Base-by-base conservation (phyloP, 1,284 basidiomycete species). In the Trichosporon coremiiforme region DNA sequence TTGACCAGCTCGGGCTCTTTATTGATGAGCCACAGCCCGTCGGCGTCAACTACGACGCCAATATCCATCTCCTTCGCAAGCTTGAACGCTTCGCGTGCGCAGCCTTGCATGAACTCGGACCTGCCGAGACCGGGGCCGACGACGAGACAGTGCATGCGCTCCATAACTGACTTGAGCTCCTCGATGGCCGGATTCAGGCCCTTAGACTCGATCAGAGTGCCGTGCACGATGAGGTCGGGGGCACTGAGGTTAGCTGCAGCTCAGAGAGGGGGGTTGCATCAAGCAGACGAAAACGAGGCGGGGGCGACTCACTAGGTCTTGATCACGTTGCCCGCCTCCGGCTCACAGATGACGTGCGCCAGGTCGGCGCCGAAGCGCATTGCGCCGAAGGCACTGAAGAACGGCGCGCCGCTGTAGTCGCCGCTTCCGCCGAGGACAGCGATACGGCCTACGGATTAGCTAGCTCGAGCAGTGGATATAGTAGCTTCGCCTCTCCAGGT, bases 381-480 rank as follows among this genome's bases (percentile, higher is more conserved):
- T 0, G 94, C 91, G 6, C 94, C 90, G 77, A 96, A 93, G 33
- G 92, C 89, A 2, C 93, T 90, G 79, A 96, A 99, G 87, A 90
- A 99, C 0, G 96, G 96, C 29, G 96, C 96, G 15, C 96, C 97
- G 0, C 95, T 94, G 83, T 98, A 99, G 77, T 98, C 96, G 73
- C 91, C 86, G 35, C 92, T 93, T 22, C 96, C 96, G 67, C 96
- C 96, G 3, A 99, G 87, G 20, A 99, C 91, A 65, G 93, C 96
- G 33, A 99, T 91, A 25, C 96, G 88, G 55, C 93, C 92, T 86
- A 66, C 64, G 12, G 29, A 15, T 60, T 7, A 62, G 33, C 29
- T 8, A n/a, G 7, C n/a, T n/a, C n/a, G n/a, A n/a, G n/a, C n/a
- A n/a, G n/a, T n/a, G n/a, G n/a, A n/a, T n/a, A n/a, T n/a, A n/a